Evolutionary conservation across 495 filamentous ascomycete genomes (phyloP).

Genomic region (Xylaria acuta): DNA sequence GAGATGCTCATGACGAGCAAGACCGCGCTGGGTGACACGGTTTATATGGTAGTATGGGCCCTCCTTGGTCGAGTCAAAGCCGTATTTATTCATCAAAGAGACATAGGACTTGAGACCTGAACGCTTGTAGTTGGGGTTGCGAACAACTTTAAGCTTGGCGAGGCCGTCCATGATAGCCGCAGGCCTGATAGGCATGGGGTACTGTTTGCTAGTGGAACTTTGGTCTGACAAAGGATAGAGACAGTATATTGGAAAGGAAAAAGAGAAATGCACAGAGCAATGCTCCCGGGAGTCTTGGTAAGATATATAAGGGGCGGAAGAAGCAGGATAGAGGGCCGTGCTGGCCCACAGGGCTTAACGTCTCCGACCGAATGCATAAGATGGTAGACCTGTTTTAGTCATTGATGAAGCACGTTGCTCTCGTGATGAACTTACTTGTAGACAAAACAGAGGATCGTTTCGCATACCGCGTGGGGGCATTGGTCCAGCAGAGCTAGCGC

Average conservation of each 20-base stretch:
- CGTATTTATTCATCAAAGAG: constrained; percentile 70
- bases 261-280: background rate
- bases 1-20: constrained; percentile 38
- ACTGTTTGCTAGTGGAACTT: background rate
- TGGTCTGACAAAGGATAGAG: background rate
- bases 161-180: constrained; percentile 5
- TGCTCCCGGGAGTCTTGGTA: background rate
- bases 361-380: too few relatives aligned
- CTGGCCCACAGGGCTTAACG: constrained; percentile 9
- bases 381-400: constrained; percentile 8
- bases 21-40: constrained; percentile 43
- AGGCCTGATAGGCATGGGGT: constrained; percentile 15
- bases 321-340: background rate
- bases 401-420: background rate
- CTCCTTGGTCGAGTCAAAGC: constrained; percentile 70
- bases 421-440: constrained; percentile 11
- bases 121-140: constrained; percentile 67
- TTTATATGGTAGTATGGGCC: constrained; percentile 68
- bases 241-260: background rate
- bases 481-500: constrained; percentile 8
- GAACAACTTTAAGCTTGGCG: constrained; percentile 52
- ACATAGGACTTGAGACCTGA: constrained; percentile 78
- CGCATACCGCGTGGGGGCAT: constrained; percentile 14
- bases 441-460: constrained; percentile 15
- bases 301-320: background rate